Base-by-base conservation (phyloP, 2,329 filamentous ascomycete genomes). In the Colletotrichum cordylinicola region DNA sequence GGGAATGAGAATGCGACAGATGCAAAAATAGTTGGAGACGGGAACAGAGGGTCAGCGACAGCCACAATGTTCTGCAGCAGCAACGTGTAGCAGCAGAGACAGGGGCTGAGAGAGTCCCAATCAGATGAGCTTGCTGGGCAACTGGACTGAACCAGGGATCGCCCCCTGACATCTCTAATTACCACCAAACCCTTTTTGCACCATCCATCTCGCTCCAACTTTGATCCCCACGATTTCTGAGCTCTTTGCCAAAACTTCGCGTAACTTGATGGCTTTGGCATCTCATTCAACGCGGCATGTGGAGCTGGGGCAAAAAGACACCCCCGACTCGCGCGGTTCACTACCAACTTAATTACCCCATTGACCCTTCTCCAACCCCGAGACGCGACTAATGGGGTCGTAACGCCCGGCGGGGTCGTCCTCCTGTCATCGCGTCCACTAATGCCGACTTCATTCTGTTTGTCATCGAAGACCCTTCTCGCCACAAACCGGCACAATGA, bases 361-460 rank as follows among this genome's bases (percentile, higher is more conserved):
- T 55, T 1, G 31, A 33, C 33, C 43, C 58, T n/a, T 69, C 66
- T 70, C 71, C 67, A 65, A 70, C 67, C 15, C 70, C 62, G 8
- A 56, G n/a, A 64, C 58, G 43, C 58, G 58, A 61, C 29, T 13
- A 21, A 33, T 64, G 61, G 71, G 39, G 65, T 68, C 65, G 24
- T 35, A 27, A 7, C 12, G 13, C 18, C n/a, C 15, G 24, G 52
- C 61, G 68, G 72, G 55, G 68, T 61, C 33, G 39, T 6, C 62
- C 10, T 39, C 9, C 10, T 29, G 15, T 33, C 68, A 66, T 72
- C 61, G 13, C 61, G 39, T 29, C 62, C 24, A 31, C 43, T 62
- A 62, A 67, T 67, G 39, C 35, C 68, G 55, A 72, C 39, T 62
- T 67, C 69, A 74, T 31, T 72, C 16, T 72, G 61, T 72, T 72